Evolutionary conservation across 371 early-diverging fungal species (phyloP).

Genomic region (Syncephalastrum contaminatum): DNA sequence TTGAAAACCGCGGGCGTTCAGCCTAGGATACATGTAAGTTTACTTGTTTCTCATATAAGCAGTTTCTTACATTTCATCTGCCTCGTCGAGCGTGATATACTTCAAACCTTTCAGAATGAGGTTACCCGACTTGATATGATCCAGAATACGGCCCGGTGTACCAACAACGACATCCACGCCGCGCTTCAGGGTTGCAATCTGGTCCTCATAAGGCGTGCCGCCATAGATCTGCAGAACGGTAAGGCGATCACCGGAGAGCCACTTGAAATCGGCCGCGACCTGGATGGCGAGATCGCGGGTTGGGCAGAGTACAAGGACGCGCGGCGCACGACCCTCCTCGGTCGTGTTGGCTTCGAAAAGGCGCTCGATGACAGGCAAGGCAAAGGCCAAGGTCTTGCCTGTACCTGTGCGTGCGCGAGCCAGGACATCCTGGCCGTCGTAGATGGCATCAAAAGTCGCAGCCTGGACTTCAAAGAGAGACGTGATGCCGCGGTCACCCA

Average conservation of each 20-base stretch:
- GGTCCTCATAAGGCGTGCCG: conserved; percentile 82
- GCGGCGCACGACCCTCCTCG: conserved; percentile 76
- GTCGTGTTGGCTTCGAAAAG: conserved; percentile 53
- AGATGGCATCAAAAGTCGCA: conserved; percentile 79
- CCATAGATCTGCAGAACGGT: conserved; percentile 72
- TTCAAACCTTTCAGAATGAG: conserved; percentile 69
- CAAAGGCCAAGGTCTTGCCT: conserved; percentile 92
- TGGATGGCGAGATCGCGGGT: conserved; percentile 98
- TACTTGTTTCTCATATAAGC: conserved; percentile 12
- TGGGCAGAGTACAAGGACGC: conserved; percentile 84
- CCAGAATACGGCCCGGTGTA: conserved; percentile 97
- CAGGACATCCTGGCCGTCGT: conserved; percentile 88
- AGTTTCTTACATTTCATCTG: conserved; percentile 77
- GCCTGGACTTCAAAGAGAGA: conserved; percentile 93
- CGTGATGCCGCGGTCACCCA: conserved; percentile 70
- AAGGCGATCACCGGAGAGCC: conserved; percentile 57
- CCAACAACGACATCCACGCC: conserved; percentile 97
- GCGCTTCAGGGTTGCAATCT: conserved; percentile 72
- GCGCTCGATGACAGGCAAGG: conserved; percentile 84
- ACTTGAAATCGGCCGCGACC: conserved; percentile 74
- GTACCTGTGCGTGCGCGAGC: conserved; percentile 97
- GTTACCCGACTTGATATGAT: conserved; percentile 88
- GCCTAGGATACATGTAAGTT: conserved; percentile 9
- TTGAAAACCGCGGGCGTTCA: conserved; percentile 94
- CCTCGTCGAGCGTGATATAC: conserved; percentile 93